A percentile compares a stretch with the other conserved stretches of the same genome.
Evolutionary conservation across 2,329 filamentous ascomycete genomes (phyloP).

Genomic region (Xylariaceae sp.): DNA sequence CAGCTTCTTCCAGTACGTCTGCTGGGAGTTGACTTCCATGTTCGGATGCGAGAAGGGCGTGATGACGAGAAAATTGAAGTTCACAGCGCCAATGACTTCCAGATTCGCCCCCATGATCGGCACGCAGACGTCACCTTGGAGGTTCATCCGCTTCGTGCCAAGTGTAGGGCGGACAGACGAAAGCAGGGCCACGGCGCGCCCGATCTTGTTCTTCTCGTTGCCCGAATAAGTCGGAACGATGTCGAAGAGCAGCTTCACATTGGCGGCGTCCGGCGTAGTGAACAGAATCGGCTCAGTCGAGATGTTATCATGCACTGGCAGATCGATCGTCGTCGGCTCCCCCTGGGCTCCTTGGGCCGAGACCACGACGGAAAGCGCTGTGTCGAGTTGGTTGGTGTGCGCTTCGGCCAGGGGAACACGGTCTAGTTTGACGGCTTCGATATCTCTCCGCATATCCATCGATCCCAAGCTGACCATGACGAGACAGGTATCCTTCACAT

Average conservation of each 20-base stretch:
- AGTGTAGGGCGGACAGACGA: conserved; percentile 78
- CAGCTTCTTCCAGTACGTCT: conserved; percentile 95
- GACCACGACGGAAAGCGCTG: conserved; percentile 83
- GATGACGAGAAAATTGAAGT: conserved; percentile 94
- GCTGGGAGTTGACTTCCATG: conserved; percentile 81
- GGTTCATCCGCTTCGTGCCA: conserved; percentile 77
- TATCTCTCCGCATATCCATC: conserved; percentile 83
- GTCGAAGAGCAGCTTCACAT: conserved; percentile 88
- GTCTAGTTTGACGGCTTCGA: conserved; percentile 77
- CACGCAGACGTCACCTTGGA: conserved; percentile 87
- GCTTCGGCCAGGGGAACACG: conserved; percentile 80
- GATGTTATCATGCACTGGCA: conserved; percentile 90
- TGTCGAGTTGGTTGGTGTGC: conserved; percentile 89
- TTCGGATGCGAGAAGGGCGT: conserved; percentile 91
- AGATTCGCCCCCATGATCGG: conserved; percentile 80
- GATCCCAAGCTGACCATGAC: conserved; percentile 88
- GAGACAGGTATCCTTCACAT: conserved; percentile 81
- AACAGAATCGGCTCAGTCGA: conserved; percentile 91
- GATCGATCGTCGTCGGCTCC: conserved; percentile 81
- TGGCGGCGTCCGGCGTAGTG: conserved; percentile 65
- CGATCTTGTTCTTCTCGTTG: conserved; percentile 79
- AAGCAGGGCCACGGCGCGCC: conserved; percentile 79
- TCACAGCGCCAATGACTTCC: conserved; percentile 88
- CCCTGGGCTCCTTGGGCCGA: conserved; percentile 79
- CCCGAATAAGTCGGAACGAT: conserved; percentile 94